A percentile compares a stretch with the other conserved stretches of the same genome.
These are phyloP conservation scores for Sporothrix protearum DNA, from an alignment of 2,329 filamentous ascomycete species.

Conservation along the genomic window DNA sequence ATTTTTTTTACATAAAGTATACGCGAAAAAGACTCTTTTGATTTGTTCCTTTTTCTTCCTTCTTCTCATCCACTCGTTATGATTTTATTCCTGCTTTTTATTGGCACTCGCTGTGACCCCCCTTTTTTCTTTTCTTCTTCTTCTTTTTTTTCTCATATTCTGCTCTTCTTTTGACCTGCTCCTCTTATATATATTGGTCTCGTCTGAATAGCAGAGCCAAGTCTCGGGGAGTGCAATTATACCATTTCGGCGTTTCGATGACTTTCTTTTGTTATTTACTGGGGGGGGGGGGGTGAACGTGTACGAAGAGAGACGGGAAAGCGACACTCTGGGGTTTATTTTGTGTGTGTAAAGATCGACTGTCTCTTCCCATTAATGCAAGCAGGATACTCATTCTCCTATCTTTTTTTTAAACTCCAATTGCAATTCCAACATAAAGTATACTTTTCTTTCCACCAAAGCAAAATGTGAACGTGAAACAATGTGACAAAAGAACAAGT, in stretches of 20 bases:
- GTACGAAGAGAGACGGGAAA: neutral
- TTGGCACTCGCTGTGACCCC: neutral
- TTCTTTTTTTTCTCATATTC: neutral
- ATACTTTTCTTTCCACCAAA: too few relatives aligned
- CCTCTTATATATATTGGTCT: slow-evolving; percentile 23
- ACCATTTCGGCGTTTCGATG: slow-evolving; percentile 23
- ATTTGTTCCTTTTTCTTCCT: neutral
- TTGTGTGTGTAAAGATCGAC: slow-evolving; percentile 7
- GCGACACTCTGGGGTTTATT: neutral
- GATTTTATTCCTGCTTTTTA: slow-evolving; percentile 21
- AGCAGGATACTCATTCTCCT: slow-evolving; percentile 18
- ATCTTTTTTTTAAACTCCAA: slow-evolving; percentile 6
- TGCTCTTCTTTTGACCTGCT: slow-evolving; percentile 14
- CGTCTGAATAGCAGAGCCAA: slow-evolving; percentile 24
- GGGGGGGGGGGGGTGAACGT: neutral
- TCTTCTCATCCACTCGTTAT: slow-evolving; percentile 26
- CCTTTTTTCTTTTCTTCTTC: slow-evolving; percentile 20
- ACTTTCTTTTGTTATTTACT: neutral
- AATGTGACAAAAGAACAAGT: neutral
- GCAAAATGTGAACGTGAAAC: neutral
- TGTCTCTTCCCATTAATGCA: slow-evolving; percentile 22
- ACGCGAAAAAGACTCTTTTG: slow-evolving; percentile 3
- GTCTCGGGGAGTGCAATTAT: slow-evolving; percentile 22
- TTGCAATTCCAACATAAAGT: slow-evolving; percentile 18
- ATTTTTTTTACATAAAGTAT: too few relatives aligned